A percentile compares a stretch with the other conserved stretches of the same genome.
Conservation (phyloP, 805 yeast species). For the Metschnikowia borealis region DNA sequence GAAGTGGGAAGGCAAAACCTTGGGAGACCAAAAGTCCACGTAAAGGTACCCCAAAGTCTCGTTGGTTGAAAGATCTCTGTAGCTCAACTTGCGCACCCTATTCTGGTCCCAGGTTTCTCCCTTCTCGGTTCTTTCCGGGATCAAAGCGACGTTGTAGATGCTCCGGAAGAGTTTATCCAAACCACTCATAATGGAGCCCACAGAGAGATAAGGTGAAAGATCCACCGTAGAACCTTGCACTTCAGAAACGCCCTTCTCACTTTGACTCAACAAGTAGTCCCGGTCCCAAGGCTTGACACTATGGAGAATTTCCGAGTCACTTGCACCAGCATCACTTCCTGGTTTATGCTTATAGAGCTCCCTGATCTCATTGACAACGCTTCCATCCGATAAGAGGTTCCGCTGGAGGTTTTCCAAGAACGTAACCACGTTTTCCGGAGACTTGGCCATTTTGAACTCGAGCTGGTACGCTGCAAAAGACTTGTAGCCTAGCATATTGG, state of each 20-base stretch:
- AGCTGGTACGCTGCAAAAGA: conserved; percentile 79
- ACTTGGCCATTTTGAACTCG: conserved; percentile 84
- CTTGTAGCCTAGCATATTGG: conserved; percentile 64
- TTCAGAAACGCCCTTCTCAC: conserved; percentile 16
- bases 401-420: conserved; percentile 61
- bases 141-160: conserved; percentile 74
- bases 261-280: conserved; percentile 48
- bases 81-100: conserved; percentile 80
- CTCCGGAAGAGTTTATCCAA: conserved; percentile 63
- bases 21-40: conserved; percentile 79
- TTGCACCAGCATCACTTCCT: conserved; percentile 5
- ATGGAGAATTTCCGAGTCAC: conserved; percentile 40
- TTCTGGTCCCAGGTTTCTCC: conserved; percentile 84
- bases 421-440: conserved; percentile 67
- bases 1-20: conserved; percentile 87
- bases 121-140: conserved; percentile 54
- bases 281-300: conserved; percentile 87
- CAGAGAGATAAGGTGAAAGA: conserved; percentile 69
- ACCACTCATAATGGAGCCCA: conserved; percentile 85
- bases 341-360: conserved; percentile 37
- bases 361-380: conserved; percentile 57
- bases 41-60: conserved; percentile 73
- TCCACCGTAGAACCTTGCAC: conserved; percentile 34
- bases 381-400: conserved; percentile 35
- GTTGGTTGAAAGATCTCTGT: conserved; percentile 53